Conservation (phyloP, 257 asterid species). For the Scutellaria barbata region DNA sequence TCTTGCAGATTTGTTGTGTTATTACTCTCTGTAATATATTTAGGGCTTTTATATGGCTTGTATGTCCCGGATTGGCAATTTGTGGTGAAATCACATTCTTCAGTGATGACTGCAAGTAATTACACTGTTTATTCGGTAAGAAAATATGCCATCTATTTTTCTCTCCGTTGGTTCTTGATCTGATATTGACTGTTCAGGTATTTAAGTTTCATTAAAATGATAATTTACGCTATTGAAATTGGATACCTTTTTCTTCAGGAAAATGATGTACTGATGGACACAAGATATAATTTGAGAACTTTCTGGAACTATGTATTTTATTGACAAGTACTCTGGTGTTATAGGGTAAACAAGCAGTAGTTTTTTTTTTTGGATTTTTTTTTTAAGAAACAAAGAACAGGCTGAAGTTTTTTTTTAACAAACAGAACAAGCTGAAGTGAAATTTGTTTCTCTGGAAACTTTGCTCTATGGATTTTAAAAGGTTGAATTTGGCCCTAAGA, state of each 20-base stretch:
- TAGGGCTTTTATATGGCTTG: constrained; percentile 67
- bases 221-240: no score
- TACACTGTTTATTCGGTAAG: constrained; percentile 55
- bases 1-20: constrained; percentile 58
- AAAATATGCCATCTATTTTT: constrained; percentile 15
- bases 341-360: not conserved
- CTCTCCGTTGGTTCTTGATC: constrained; percentile 8
- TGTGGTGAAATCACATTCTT: constrained; percentile 43
- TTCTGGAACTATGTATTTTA: constrained; percentile 1
- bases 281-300: not conserved
- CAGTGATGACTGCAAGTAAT: constrained; percentile 38
- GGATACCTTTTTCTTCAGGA: no score
- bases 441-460: not conserved
- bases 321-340: constrained; percentile 1
- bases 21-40: constrained; percentile 51
- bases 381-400: constrained; percentile 7
- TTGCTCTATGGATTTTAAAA: not conserved
- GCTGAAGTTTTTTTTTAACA: no score
- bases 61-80: constrained; percentile 80
- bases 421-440: not conserved
- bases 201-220: not conserved
- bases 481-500: not conserved
- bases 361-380: not conserved
- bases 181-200: constrained; percentile 3
- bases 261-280: no score